Percentiles rank a stretch among this genome's conserved stretches.
These are phyloP conservation scores for Tolypocladium inflatum DNA, from an alignment of 2,329 filamentous ascomycete species.

Conservation along the genomic window DNA sequence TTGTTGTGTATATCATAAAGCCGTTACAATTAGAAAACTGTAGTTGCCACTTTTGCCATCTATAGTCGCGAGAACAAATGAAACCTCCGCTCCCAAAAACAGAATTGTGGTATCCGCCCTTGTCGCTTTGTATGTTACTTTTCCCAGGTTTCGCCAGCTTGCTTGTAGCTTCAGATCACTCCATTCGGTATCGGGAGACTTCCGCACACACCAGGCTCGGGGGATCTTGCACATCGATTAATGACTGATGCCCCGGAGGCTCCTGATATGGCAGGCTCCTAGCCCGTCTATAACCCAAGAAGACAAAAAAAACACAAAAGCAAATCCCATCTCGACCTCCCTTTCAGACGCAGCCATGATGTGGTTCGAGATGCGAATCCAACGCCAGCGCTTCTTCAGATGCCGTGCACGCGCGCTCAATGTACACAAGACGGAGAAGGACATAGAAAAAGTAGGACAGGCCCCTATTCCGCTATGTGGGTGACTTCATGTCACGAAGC, in stretches of 20 bases:
- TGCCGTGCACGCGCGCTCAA: constrained; percentile 26
- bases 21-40: constrained; percentile 16
- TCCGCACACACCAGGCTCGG: not conserved
- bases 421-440: constrained; percentile 16
- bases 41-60: constrained; percentile 12
- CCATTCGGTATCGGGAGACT: not conserved
- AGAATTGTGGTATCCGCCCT: constrained; percentile 5
- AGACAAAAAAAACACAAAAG: constrained; percentile 10
- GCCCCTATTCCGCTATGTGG: not conserved
- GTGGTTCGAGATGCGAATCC: constrained; percentile 19
- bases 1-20: constrained; percentile 5
- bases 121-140: constrained; percentile 6
- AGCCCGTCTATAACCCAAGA: constrained; percentile 16
- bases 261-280: not conserved
- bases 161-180: not conserved
- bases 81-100: constrained; percentile 1
- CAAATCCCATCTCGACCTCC: constrained; percentile 14
- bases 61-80: constrained; percentile 10
- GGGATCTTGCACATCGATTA: not conserved
- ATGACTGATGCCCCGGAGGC: not conserved
- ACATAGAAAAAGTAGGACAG: constrained; percentile 10
- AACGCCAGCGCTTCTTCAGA: constrained; percentile 24
- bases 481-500: not conserved
- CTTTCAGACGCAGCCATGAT: constrained; percentile 17
- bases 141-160: constrained; percentile 2